Conservation (phyloP, 306 rosid species). For the Castanea sativa region DNA sequence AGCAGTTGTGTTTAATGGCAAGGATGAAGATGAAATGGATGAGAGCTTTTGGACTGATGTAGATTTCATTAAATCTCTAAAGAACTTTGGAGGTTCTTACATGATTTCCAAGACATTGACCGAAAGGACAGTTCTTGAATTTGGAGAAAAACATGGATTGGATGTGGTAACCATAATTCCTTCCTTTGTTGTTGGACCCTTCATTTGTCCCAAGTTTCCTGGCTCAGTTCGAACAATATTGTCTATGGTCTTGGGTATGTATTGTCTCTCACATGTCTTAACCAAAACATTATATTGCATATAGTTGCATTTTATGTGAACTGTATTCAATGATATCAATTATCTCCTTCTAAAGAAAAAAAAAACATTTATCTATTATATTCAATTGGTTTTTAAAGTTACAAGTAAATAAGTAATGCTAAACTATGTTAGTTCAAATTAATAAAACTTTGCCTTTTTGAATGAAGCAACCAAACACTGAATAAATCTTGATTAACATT, state of each 20-base stretch:
- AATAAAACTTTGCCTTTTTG: too few species aligned
- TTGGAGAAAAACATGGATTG: slow-evolving; percentile 45
- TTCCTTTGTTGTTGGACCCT: slow-evolving; percentile 51
- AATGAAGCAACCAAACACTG: too few species aligned
- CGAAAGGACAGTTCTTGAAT: slow-evolving; percentile 56
- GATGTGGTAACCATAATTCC: slow-evolving; percentile 61
- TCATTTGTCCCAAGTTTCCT: slow-evolving; percentile 54
- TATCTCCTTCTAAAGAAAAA: too few species aligned
- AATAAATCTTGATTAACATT: too few species aligned
- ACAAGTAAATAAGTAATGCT: too few species aligned
- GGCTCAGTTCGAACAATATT: slow-evolving; percentile 25
- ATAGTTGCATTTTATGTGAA: too few species aligned
- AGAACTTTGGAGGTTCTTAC: slow-evolving; percentile 24
- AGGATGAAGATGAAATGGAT: slow-evolving; percentile 26
- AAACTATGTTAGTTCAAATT: too few species aligned
- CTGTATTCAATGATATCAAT: too few species aligned
- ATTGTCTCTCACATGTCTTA: neutral
- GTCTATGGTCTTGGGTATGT: slow-evolving; percentile 39
- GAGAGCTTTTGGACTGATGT: slow-evolving; percentile 55
- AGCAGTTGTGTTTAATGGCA: slow-evolving; percentile 20
- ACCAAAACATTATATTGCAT: too few species aligned
- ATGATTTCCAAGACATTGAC: slow-evolving; percentile 54
- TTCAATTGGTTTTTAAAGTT: too few species aligned
- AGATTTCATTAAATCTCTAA: slow-evolving; percentile 20
- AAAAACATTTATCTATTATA: too few species aligned